Evolutionary conservation across 306 rosid species (phyloP).

Genomic region (Quercus rubra): DNA sequence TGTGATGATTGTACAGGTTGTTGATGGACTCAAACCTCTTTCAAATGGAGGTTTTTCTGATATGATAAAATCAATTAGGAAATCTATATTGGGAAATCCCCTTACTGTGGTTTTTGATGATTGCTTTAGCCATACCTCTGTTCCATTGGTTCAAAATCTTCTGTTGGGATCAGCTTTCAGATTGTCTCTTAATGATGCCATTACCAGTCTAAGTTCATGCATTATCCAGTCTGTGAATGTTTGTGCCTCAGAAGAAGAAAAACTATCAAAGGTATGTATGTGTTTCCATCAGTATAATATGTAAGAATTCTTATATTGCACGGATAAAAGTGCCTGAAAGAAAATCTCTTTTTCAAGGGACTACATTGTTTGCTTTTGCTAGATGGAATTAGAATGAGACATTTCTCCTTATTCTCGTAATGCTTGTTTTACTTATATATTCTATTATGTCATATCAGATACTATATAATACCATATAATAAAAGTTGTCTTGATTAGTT

Average conservation of each 20-base stretch:
- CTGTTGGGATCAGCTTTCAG: constrained; percentile 50
- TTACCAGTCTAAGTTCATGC: constrained; percentile 69
- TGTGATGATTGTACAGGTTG: constrained; percentile 50
- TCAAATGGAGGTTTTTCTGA: constrained; percentile 44
- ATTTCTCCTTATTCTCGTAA: not conserved
- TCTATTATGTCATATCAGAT: not conserved
- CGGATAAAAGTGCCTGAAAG: not conserved
- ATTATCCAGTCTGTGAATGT: constrained; percentile 54
- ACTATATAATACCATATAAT: too few species aligned
- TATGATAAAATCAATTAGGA: constrained; percentile 48
- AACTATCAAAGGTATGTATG: constrained; percentile 43
- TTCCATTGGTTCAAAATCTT: constrained; percentile 53
- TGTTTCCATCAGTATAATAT: not conserved
- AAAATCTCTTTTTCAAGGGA: not conserved
- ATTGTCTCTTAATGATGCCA: constrained; percentile 49
- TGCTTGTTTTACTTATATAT: not conserved
- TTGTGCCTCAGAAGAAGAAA: constrained; percentile 41
- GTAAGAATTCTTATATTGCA: not conserved
- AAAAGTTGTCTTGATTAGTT: too few species aligned
- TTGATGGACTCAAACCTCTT: constrained; percentile 63
- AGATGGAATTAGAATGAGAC: not conserved
- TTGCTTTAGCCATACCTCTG: constrained; percentile 33
- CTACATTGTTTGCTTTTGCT: not conserved
- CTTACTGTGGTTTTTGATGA: constrained; percentile 66
- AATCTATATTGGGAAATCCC: constrained; percentile 42